Conservation (phyloP, 2,329 filamentous ascomycete species). For the Aspergillus fischeri region DNA sequence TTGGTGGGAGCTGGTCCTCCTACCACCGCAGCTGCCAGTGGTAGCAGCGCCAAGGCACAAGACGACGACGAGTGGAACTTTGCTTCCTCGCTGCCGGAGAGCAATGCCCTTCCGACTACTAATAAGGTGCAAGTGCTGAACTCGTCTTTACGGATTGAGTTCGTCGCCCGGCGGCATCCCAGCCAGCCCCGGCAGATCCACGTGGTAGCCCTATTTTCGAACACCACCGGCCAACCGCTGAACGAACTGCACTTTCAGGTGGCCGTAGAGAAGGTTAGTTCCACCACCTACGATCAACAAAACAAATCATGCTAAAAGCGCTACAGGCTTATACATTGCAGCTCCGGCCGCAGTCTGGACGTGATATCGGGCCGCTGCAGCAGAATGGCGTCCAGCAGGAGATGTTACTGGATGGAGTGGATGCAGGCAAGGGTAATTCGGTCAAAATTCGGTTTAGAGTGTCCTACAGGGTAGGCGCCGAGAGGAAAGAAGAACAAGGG, state of each 20-base stretch:
- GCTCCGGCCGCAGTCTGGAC: conserved; percentile 79
- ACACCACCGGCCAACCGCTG: conserved; percentile 67
- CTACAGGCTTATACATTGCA: conserved; percentile 71
- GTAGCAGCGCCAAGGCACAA: conserved; percentile 29
- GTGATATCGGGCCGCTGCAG: conserved; percentile 66
- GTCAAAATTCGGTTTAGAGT: conserved; percentile 89
- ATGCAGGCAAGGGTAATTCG: conserved; percentile 66
- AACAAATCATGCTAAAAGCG: conserved; percentile 6
- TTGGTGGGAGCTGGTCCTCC: conserved; percentile 21
- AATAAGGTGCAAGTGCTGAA: conserved; percentile 66
- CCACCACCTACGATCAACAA: neutral
- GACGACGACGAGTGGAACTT: conserved; percentile 95
- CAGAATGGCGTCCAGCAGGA: conserved; percentile 76
- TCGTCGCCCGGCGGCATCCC: conserved; percentile 61
- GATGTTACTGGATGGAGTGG: conserved; percentile 72
- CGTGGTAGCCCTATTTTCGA: conserved; percentile 78
- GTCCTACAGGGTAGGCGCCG: conserved; percentile 66
- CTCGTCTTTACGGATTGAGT: conserved; percentile 66
- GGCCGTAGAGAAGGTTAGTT: conserved; percentile 80
- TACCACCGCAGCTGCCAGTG: conserved; percentile 22
- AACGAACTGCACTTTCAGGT: conserved; percentile 83
- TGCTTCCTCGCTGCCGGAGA: conserved; percentile 73
- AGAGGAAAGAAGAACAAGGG: conserved; percentile 71
- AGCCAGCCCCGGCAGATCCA: conserved; percentile 56
- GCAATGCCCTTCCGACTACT: conserved; percentile 51